A percentile compares a stretch with the other conserved stretches of the same genome.
phyloP scores from a whole-genome alignment of 208 protist genomes.

The Leishmania gerbilli region DNA sequence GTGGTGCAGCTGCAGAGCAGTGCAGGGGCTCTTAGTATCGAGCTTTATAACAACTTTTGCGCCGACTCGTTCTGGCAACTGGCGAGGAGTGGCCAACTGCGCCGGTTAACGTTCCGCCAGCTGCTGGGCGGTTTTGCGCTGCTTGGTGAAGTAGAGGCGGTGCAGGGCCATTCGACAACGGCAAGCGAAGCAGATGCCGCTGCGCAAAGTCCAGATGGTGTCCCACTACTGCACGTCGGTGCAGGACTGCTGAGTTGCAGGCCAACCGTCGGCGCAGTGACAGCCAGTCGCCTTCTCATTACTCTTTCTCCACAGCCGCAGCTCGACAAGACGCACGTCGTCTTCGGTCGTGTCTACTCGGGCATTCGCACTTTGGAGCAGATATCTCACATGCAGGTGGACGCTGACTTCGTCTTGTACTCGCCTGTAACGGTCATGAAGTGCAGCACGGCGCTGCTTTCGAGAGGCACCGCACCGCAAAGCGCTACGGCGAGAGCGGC shows the following conservation, averaged over 20 bases:
- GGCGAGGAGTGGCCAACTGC: conserved; percentile 54
- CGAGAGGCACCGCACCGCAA: background rate
- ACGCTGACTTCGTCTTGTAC: conserved; percentile 36
- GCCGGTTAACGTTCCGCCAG: conserved; percentile 33
- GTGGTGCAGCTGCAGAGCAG: conserved; percentile 54
- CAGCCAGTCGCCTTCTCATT: conserved; percentile 39
- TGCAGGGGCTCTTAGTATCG: conserved; percentile 46
- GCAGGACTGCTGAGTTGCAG: conserved; percentile 54
- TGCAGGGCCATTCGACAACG: conserved; percentile 1
- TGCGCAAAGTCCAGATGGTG: background rate
- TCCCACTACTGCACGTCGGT: conserved; percentile 48
- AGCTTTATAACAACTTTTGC: conserved; percentile 51
- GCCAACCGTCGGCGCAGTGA: conserved; percentile 14
- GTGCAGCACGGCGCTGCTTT: conserved; percentile 24
- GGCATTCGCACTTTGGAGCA: conserved; percentile 47
- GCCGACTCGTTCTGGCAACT: conserved; percentile 46
- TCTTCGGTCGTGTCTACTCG: conserved; percentile 66
- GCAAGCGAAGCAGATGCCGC: background rate
- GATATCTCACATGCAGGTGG: conserved; percentile 40
- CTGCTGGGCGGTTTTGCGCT: conserved; percentile 45
- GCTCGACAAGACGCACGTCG: conserved; percentile 44
- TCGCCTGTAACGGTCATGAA: conserved; percentile 37
- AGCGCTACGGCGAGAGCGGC: too few species aligned
- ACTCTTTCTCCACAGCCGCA: conserved; percentile 60
- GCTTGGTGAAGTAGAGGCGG: conserved; percentile 19